Evolutionary conservation across 2,329 filamentous ascomycete genomes (phyloP), one percentile per base, ranked within the genome.

Genomic region (Fusarium sp.): DNA sequence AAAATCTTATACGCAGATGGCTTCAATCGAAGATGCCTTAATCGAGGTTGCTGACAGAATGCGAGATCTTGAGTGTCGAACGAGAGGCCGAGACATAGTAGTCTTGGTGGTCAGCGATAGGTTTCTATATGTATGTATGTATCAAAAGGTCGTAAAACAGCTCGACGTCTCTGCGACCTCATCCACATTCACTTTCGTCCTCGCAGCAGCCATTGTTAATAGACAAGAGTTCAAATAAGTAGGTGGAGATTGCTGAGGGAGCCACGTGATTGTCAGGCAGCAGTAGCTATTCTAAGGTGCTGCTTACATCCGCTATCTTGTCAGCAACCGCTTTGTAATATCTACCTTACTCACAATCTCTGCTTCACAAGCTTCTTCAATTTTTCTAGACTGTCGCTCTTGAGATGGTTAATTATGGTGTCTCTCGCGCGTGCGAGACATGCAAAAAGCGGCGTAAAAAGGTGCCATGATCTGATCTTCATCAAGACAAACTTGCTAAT

Each of bases 371-470:
- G 0, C 10, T 18, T 7, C 10, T 2, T 54, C 3, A 13, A 4
- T 28, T 28, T 2, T 4, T 24, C 8, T 5, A 3, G 15, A 6
- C 14, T 39, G 3, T 11, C 18, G 2, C 51, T 39, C 3, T 9
- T 18, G 15, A 24, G 15, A 67, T 67, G 65, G 65, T 67, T 5
- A 67, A 67, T 24, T 60, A 59, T 10, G 65, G 62, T 6, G 39
- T 67, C 32, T 67, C 65, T 17, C 64, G 45, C 8, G 65, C 42
- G 20, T 67, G 65, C 34, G 39, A 60, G 28, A 41, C 45, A 6
- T 67, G 65, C 24, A 67, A 67, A 47, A 67, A 60, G 62, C 65
- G 65, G 14, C 62, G 62, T 4, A 67, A 67, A 38, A 67, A 67
- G 65, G 65, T 67, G 5, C 34, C 5, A 2, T 15, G 22, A 32